Evolutionary conservation across 345 rosid genomes (phyloP).

Genomic region (Eucalyptus pauciflora): DNA sequence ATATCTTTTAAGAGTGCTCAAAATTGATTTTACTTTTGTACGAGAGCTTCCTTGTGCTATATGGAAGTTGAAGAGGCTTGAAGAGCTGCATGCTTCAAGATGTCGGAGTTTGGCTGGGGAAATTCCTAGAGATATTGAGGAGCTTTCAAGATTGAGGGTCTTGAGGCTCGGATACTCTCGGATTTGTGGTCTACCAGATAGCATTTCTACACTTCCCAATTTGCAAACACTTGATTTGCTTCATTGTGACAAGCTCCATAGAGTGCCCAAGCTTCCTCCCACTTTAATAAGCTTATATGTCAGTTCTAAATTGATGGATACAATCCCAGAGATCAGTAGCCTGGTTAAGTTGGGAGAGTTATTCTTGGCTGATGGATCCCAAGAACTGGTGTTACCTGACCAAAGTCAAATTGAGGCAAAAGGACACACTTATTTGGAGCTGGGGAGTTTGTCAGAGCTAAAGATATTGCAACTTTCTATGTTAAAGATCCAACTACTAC

Average conservation of each 20-base stretch:
- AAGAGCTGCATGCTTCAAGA: not conserved
- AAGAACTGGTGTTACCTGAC: not conserved
- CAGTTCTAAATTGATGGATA: not conserved
- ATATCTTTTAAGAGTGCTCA: not conserved
- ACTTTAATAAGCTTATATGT: not conserved
- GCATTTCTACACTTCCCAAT: not conserved
- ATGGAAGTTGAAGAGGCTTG: not conserved
- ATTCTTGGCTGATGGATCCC: not conserved
- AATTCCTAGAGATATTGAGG: not conserved
- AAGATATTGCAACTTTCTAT: not conserved
- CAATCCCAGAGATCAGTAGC: not conserved
- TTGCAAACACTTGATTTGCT: not conserved
- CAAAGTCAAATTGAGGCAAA: rapidly evolving
- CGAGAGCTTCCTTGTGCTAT: not conserved
- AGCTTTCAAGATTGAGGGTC: not conserved
- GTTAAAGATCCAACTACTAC: not conserved
- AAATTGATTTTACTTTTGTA: not conserved
- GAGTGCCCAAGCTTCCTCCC: not conserved
- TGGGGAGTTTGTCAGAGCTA: not conserved
- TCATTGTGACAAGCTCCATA: not conserved
- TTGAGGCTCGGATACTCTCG: not conserved
- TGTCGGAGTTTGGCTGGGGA: not conserved
- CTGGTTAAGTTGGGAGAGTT: not conserved
- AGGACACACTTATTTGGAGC: rapidly evolving
- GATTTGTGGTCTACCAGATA: not conserved